A percentile compares a stretch with the other conserved stretches of the same genome.
These are phyloP conservation scores for Asterophora parasitica DNA, from an alignment of 768 basidiomycete genomes.

Conservation along the genomic window DNA sequence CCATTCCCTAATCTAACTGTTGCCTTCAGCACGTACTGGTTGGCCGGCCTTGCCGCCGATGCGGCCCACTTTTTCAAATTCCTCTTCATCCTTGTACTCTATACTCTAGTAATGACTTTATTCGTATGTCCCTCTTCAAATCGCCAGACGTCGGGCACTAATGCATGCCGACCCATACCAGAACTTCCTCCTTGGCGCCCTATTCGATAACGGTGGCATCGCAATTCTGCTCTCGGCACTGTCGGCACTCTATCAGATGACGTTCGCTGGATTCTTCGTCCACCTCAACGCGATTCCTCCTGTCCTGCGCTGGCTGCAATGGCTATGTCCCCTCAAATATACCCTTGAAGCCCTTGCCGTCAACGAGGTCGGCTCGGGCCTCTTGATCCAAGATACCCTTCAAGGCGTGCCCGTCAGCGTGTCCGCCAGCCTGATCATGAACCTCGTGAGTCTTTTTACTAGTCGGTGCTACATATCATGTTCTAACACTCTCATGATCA, in stretches of 20 bases:
- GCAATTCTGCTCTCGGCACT: slow-evolving; percentile 86
- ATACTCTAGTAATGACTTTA: slow-evolving; percentile 79
- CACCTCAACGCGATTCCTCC: slow-evolving; percentile 82
- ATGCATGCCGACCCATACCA: slow-evolving; percentile 19
- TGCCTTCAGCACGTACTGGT: slow-evolving; percentile 74
- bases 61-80: slow-evolving; percentile 93
- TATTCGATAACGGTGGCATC: slow-evolving; percentile 83
- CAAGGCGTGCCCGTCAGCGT: slow-evolving; percentile 80
- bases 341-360: slow-evolving; percentile 81
- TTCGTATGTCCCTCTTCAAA: slow-evolving; percentile 48
- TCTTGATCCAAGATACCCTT: slow-evolving; percentile 76
- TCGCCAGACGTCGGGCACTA: background rate
- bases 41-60: slow-evolving; percentile 82
- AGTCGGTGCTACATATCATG: background rate
- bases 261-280: slow-evolving; percentile 90
- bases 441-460: slow-evolving; percentile 46
- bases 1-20: background rate
- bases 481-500: slow-evolving; percentile 20
- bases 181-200: slow-evolving; percentile 87
- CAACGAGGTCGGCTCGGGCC: slow-evolving; percentile 87
- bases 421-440: slow-evolving; percentile 83
- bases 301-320: slow-evolving; percentile 91
- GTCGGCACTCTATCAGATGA: slow-evolving; percentile 76
- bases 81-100: slow-evolving; percentile 83
- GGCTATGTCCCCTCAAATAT: slow-evolving; percentile 82